These are phyloP conservation scores for Hamamelis virginiana DNA, from an alignment of 164 flowering plant species.

Conservation along the genomic window DNA sequence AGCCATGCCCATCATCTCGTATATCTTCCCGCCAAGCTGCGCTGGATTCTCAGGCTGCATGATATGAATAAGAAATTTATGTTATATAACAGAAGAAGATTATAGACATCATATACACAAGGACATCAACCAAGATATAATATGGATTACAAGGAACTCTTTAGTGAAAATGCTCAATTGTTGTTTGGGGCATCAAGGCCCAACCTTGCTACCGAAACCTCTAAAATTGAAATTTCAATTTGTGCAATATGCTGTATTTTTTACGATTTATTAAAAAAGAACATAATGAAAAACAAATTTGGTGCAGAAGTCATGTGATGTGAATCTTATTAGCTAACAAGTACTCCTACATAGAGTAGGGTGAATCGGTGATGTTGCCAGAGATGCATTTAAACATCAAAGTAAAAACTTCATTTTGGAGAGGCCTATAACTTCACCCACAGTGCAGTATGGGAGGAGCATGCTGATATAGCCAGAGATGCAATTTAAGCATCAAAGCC, in stretches of 20 bases:
- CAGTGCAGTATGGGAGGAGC: too few relatives aligned
- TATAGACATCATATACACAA: background rate
- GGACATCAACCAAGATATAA: background rate
- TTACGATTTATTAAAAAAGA: too few relatives aligned
- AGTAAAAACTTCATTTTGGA: background rate
- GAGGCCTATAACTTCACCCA: background rate
- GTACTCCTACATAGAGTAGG: background rate
- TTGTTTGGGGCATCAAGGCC: background rate
- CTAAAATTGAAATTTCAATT: too few relatives aligned
- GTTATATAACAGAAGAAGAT: background rate
- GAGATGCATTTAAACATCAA: background rate
- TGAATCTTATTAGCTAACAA: background rate
- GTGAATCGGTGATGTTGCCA: background rate
- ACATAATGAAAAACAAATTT: background rate
- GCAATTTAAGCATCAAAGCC: too few relatives aligned
- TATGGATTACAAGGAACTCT: background rate
- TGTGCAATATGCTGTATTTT: too few relatives aligned
- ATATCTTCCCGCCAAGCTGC: constrained; percentile 93
- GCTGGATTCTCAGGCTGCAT: constrained; percentile 96
- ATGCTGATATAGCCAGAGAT: too few relatives aligned
- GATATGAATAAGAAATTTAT: constrained; percentile 14
- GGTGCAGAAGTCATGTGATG: background rate
- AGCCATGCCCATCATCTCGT: constrained; percentile 92
- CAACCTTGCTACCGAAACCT: too few relatives aligned
- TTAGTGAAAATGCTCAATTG: background rate